Conservation (phyloP, 208 protist species). For the Crithidia mellificae region DNA sequence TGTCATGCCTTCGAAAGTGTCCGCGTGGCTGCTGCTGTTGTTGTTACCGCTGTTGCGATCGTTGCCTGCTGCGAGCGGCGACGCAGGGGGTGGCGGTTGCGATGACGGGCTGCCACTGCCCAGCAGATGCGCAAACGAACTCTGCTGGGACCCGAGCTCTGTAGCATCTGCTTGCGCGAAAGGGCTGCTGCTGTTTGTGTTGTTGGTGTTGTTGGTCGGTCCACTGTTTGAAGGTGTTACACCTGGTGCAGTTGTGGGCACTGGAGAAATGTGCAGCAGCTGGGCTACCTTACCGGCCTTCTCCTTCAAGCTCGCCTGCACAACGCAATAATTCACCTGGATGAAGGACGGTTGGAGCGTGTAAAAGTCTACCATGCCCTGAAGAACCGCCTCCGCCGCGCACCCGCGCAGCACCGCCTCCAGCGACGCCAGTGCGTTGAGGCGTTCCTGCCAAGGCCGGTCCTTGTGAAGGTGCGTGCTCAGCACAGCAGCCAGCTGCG, state of each 20-base stretch:
- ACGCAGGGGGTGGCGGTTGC: background rate
- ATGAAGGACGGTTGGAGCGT: constrained; percentile 19
- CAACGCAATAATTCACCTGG: constrained; percentile 41
- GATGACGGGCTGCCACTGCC: background rate
- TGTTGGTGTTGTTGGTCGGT: background rate
- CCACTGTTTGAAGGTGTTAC: background rate
- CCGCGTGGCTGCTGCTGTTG: background rate
- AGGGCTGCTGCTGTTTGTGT: background rate
- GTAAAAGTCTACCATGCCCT: background rate
- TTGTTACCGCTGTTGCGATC: background rate
- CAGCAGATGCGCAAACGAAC: constrained; percentile 6
- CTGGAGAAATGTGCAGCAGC: constrained; percentile 29
- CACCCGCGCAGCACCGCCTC: constrained; percentile 42
- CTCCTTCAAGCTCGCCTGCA: constrained; percentile 53
- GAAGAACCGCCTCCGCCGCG: background rate
- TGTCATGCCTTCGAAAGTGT: constrained; percentile 16
- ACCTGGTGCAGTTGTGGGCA: background rate
- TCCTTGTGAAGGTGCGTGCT: constrained; percentile 30
- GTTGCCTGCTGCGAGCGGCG: background rate
- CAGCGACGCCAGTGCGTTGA: constrained; percentile 52
- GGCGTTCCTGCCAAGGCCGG: constrained; percentile 49
- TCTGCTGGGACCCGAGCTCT: background rate
- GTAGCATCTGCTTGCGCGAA: background rate
- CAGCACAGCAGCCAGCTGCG: constrained; percentile 31
- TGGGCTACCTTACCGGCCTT: constrained; percentile 39